Evolutionary conservation across 2,329 filamentous ascomycete genomes (phyloP), one percentile per base, ranked within the genome.

Genomic region (Xylaria digitata): DNA sequence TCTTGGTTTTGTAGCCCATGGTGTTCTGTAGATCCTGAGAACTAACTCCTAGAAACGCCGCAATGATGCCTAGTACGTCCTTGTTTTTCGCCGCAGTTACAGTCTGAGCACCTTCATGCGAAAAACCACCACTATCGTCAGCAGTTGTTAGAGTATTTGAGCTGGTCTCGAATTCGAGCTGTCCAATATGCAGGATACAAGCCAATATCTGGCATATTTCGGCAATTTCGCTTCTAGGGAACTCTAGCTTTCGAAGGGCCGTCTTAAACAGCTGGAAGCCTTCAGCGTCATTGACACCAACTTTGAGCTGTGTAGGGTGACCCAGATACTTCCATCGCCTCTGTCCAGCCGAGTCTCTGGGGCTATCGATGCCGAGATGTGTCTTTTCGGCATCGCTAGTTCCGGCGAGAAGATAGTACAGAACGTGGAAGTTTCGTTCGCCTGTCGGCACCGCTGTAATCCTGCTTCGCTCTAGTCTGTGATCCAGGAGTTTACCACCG

Each of bases 231-330:
- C 91, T 90, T 61, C 94, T 88, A 3, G 95, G 92, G 70, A 99
- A 98, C 80, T 98, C 96, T 15, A 99, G 86, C 79, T 97, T 97
- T 71, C 94, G 88, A 55, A 99, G 83, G 1, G 96, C 96, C 0
- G 93, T 97, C 83, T 98, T 98, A 86, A 99, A 98, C 60, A 98
- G 90, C 77, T 97, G 93, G 80, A 99, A 99, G 4, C 95, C 96
- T 75, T 97, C 94, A 1, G 91, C 86, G 76, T 99, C 96, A 75
- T 99, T 97, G 78, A 99, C 94, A 65, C 96, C 96, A 32, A 98
- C 93, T 79, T 97, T 98, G 71, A 99, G 86, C 80, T 99, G 96
- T 0, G 95, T 97, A 0, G 95, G 96, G 74, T 99, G 96, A 2
- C 96, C 96, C 3, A 99, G 87, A 76, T 97, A 99, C 77, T 94